phyloP scores from a whole-genome alignment of 1,139 yeast genomes.

The Kodamaea alishanica region DNA sequence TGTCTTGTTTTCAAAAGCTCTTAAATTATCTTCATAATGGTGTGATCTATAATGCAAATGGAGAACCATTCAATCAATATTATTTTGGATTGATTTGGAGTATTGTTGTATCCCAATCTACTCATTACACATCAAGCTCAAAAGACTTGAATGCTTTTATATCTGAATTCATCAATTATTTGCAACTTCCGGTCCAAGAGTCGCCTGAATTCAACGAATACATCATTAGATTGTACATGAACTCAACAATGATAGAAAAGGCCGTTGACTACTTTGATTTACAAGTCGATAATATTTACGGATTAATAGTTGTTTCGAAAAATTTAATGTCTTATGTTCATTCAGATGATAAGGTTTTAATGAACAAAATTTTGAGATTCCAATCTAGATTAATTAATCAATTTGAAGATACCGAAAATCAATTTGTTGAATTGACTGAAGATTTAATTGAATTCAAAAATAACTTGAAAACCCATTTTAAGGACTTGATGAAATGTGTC shows the following conservation, averaged over 20 bases:
- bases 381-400: slow-evolving; percentile 45
- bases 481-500: slow-evolving; percentile 7
- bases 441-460: slow-evolving; percentile 31
- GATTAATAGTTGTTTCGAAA: slow-evolving; percentile 27
- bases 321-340: slow-evolving; percentile 20
- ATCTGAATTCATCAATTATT: slow-evolving; percentile 27
- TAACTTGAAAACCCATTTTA: slow-evolving; percentile 20
- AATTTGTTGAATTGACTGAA: slow-evolving; percentile 38
- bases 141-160: slow-evolving; percentile 29
- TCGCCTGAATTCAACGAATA: slow-evolving; percentile 12
- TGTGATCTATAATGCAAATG: slow-evolving; percentile 19
- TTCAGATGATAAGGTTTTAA: slow-evolving; percentile 9
- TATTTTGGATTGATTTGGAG: slow-evolving; percentile 35
- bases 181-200: slow-evolving; percentile 13
- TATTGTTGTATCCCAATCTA: slow-evolving; percentile 34
- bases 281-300: slow-evolving; percentile 34
- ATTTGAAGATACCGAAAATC: slow-evolving; percentile 51
- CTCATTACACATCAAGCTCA: slow-evolving; percentile 20
- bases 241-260: slow-evolving; percentile 29
- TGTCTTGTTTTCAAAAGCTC: slow-evolving; percentile 28
- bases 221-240: slow-evolving; percentile 22
- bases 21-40: slow-evolving; percentile 34
- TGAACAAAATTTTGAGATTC: slow-evolving; percentile 25
- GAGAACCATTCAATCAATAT: slow-evolving; percentile 23
- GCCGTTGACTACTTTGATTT: slow-evolving; percentile 29